Percentiles rank a stretch among this genome's conserved stretches.
Conservation (phyloP, 352 stramenopile species). For the Albugo laibachii region DNA sequence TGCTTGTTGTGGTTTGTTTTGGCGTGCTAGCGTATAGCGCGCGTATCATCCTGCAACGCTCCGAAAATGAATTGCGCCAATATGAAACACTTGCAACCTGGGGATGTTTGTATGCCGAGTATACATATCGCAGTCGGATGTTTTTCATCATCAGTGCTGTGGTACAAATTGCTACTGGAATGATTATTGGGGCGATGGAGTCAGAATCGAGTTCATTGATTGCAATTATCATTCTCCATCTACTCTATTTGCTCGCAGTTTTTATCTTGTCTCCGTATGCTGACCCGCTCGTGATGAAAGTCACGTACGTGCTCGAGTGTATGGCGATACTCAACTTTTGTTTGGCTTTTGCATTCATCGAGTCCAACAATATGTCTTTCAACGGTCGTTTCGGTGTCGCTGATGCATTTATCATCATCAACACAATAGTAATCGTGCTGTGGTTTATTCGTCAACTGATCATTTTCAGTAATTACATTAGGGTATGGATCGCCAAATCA, state of each 20-base stretch:
- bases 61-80: conserved; percentile 28
- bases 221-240: conserved; percentile 25
- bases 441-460: conserved; percentile 40
- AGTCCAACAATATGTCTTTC: conserved; percentile 21
- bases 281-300: conserved; percentile 16
- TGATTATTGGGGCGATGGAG: conserved; percentile 35
- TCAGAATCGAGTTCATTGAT: conserved; percentile 32
- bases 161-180: conserved; percentile 29
- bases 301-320: conserved; percentile 24
- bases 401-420: conserved; percentile 38
- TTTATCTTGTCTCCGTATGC: conserved; percentile 22
- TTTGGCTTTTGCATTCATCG: conserved; percentile 32
- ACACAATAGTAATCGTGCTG: conserved; percentile 28
- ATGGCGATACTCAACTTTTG: conserved; percentile 42
- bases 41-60: conserved; percentile 33
- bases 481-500: too few species aligned
- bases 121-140: conserved; percentile 32
- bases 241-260: conserved; percentile 24
- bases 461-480: conserved; percentile 29
- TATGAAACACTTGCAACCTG: conserved; percentile 36
- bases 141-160: conserved; percentile 37
- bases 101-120: conserved; percentile 40
- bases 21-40: conserved; percentile 16
- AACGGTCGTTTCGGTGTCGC: conserved; percentile 16
- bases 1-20: conserved; percentile 23